Conservation (phyloP, 768 basidiomycete species). For the Asterophora lycoperdoides region DNA sequence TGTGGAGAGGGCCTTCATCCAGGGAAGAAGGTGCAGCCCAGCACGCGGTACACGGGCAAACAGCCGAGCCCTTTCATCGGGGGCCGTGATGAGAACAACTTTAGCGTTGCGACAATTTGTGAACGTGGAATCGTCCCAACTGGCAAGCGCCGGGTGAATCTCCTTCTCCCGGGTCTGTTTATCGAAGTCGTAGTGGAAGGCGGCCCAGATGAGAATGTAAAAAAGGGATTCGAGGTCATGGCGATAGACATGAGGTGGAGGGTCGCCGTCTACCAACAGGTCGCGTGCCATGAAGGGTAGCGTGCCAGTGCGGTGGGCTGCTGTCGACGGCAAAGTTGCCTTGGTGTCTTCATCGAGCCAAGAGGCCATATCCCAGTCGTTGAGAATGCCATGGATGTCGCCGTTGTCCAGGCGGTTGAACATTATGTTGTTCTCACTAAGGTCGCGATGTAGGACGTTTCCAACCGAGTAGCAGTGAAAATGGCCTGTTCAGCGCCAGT, state of each 20-base stretch:
- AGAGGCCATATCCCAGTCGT: conserved; percentile 26
- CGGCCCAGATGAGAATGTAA: conserved; percentile 23
- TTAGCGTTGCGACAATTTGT: no score
- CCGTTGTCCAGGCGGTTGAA: conserved; percentile 8
- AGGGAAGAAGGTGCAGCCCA: no score
- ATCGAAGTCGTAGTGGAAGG: conserved; percentile 17
- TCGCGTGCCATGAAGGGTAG: conserved; percentile 27
- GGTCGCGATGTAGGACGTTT: conserved; percentile 25
- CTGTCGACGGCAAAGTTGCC: neutral
- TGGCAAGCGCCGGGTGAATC: no score
- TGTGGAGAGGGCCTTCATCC: no score
- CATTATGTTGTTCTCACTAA: conserved; percentile 31
- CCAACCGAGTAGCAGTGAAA: conserved; percentile 18
- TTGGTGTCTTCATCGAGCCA: conserved; percentile 4
- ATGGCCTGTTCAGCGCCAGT: conserved; percentile 17
- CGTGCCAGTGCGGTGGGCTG: conserved; percentile 22
- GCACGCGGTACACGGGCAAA: no score
- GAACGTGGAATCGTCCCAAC: no score
- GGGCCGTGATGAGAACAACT: no score
- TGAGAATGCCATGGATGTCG: conserved; percentile 19
- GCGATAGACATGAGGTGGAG: conserved; percentile 20
- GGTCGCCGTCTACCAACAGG: conserved; percentile 12
- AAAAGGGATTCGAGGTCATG: conserved; percentile 26
- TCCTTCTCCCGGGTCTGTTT: no score
- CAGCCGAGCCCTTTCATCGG: no score